Evolutionary conservation across 1,284 basidiomycete species (phyloP).

Genomic region (Ustilago sp.): DNA sequence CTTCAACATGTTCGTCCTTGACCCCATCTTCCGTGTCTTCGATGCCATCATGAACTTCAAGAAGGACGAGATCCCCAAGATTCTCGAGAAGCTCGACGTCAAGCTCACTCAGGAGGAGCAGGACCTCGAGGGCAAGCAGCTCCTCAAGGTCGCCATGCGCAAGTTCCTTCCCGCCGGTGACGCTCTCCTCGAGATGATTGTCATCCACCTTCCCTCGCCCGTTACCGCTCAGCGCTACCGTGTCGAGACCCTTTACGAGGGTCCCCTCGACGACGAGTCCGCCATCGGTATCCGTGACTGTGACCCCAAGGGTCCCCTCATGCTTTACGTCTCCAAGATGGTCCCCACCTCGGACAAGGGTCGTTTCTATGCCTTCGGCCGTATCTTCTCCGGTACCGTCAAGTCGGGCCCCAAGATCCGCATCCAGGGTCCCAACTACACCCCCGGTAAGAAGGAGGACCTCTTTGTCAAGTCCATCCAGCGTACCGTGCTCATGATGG

Average conservation of each 20-base stretch:
- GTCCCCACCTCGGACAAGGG: constrained; percentile 99
- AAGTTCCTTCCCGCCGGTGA: constrained; percentile 99
- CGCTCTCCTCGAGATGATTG: constrained; percentile 99
- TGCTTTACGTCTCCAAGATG: constrained; percentile 99
- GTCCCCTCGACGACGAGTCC: constrained; percentile 99
- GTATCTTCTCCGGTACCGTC: constrained; percentile 99
- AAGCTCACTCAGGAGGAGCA: constrained; percentile 90
- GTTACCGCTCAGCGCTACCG: constrained; percentile 97
- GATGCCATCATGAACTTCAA: constrained; percentile 99
- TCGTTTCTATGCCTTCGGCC: constrained; percentile 99
- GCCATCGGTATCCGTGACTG: constrained; percentile 99
- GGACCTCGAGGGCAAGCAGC: constrained; percentile 94
- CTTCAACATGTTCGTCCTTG: constrained; percentile 85
- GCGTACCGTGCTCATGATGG: constrained; percentile 99
- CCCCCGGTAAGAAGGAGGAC: constrained; percentile 99
- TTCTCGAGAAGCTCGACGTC: constrained; percentile 97
- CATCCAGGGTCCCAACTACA: constrained; percentile 99
- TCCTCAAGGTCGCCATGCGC: constrained; percentile 98
- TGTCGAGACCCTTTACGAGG: constrained; percentile 99
- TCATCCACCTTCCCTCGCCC: constrained; percentile 93
- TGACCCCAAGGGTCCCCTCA: constrained; percentile 94
- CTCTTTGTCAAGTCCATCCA: constrained; percentile 98
- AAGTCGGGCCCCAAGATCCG: constrained; percentile 97
- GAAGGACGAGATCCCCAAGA: constrained; percentile 85
- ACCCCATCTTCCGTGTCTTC: constrained; percentile 99